phyloP scores from a whole-genome alignment of 495 filamentous ascomycete species.

The Hypoxylon perforatum region DNA sequence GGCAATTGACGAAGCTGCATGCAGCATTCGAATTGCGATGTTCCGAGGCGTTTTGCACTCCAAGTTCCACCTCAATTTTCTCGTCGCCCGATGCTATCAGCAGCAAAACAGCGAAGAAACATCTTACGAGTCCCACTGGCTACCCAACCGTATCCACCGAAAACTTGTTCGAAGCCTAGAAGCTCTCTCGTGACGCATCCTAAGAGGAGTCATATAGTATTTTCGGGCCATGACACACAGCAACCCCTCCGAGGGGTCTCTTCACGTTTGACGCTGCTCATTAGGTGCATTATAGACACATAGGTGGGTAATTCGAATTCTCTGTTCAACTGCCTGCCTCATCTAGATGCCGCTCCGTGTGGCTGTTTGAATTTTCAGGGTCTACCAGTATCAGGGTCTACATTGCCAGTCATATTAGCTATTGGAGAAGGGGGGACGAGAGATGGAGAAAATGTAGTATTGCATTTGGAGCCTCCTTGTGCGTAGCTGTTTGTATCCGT shows the following conservation, averaged over 20 bases:
- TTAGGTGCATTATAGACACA: not conserved
- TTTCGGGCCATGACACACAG: slow-evolving; percentile 25
- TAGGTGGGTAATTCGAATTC: not conserved
- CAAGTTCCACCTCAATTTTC: not conserved
- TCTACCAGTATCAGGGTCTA: not conserved
- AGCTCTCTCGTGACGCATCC: slow-evolving; percentile 34
- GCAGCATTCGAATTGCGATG: slow-evolving; percentile 16
- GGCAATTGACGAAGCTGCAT: slow-evolving; percentile 15
- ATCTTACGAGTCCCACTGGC: slow-evolving; percentile 17
- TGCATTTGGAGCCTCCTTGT: slow-evolving; percentile 6
- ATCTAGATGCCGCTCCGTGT: slow-evolving; percentile 26
- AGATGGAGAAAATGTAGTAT: slow-evolving; percentile 11
- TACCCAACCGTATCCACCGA: slow-evolving; percentile 28
- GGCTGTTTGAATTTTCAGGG: not conserved
- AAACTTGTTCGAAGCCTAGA: slow-evolving; percentile 33
- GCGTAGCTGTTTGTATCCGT: not conserved
- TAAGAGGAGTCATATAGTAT: slow-evolving; percentile 26
- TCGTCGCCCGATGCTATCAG: not conserved
- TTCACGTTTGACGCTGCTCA: not conserved
- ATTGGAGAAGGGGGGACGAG: not conserved
- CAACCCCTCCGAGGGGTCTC: slow-evolving; percentile 12
- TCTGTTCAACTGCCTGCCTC: slow-evolving; percentile 13
- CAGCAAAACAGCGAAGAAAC: slow-evolving; percentile 9
- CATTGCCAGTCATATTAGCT: not conserved
- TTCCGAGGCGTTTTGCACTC: slow-evolving; percentile 5